Evolutionary conservation across 2,329 filamentous ascomycete genomes (phyloP), one percentile per base, ranked within the genome.

Genomic region (Falciphora oryzae): DNA sequence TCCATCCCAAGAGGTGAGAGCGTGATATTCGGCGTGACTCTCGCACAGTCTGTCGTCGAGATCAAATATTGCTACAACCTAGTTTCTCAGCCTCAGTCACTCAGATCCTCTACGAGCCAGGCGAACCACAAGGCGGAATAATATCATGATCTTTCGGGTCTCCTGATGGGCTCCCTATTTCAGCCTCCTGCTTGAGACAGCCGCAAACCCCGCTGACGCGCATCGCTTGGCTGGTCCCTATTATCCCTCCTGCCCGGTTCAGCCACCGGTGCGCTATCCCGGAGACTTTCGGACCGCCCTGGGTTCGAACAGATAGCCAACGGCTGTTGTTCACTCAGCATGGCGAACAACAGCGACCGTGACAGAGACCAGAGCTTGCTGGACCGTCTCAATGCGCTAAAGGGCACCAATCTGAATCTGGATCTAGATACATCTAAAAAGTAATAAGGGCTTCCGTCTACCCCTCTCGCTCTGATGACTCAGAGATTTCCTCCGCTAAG

Each of bases 371-470:
- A 75, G 66, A 79, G 79, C 27, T 74, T 87, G 29, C 74, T 86
- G 28, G 80, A 83, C 65, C 80, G 84, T 35, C 76, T 87, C 35
- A 83, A 84, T 63, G 84, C 84, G 13, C 74, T 87, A 53, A 79
- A 80, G 71, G 70, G 76, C 6, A 53, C 44, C 44, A 53, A 22
- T 53, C 44, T 53, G 22, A 53, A 53, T n/a, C 14, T 53, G 44
- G 44, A 53, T 35, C 69, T 77, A 62, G 74, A 75, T 27, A 65
- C 69, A 27, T 71, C 77, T 25, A 69, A 75, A 73, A 77, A 76
- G 80, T 83, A 80, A 74, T 62, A 31, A 7, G 25, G 28, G 6
- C 18, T 29, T 56, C 8, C 8, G 4, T 14, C 25, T 28, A 18
- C 27, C 7, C 18, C 1, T 31, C 8, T 2, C 13, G 25, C 22